These are phyloP conservation scores for Phycomyces nitens DNA, from an alignment of 192 early-diverging fungal genomes.

Conservation along the genomic window DNA sequence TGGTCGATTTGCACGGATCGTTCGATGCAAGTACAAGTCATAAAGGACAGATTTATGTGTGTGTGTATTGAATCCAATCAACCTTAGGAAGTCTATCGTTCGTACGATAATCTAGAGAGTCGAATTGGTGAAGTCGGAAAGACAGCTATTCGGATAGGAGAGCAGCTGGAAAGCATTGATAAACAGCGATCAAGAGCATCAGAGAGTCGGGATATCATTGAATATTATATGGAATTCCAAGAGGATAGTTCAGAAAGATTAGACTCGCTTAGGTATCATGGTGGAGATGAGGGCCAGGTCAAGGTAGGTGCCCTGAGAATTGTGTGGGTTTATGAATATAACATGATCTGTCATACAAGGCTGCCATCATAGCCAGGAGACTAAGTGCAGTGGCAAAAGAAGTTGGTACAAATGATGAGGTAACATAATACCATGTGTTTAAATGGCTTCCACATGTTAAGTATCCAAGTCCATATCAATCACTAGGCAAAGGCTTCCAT, in stretches of 20 bases:
- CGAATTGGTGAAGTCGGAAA: slow-evolving; percentile 91
- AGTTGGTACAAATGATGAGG: slow-evolving; percentile 63
- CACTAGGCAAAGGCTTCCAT: slow-evolving; percentile 76
- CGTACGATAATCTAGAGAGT: slow-evolving; percentile 84
- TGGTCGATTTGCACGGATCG: slow-evolving; percentile 72
- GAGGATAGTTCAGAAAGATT: slow-evolving; percentile 67
- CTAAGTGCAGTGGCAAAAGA: slow-evolving; percentile 85
- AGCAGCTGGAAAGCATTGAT: slow-evolving; percentile 95
- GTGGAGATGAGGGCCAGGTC: slow-evolving; percentile 79
- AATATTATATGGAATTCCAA: slow-evolving; percentile 91
- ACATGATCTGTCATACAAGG: slow-evolving; percentile 41
- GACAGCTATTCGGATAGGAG: slow-evolving; percentile 94
- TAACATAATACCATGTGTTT: slow-evolving; percentile 22
- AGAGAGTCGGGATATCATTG: slow-evolving; percentile 87
- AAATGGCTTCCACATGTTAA: background rate
- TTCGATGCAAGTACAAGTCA: slow-evolving; percentile 76
- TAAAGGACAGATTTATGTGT: background rate
- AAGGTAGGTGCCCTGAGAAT: slow-evolving; percentile 56
- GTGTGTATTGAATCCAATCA: background rate
- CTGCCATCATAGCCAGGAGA: slow-evolving; percentile 80
- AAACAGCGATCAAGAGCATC: slow-evolving; percentile 85
- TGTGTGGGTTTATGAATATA: no score
- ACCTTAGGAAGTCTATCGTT: slow-evolving; percentile 74
- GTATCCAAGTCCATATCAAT: slow-evolving; percentile 33
- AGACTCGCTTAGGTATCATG: slow-evolving; percentile 65